A percentile compares a stretch with the other conserved stretches of the same genome.
Conservation (phyloP, 2,329 filamentous ascomycete genomes). For the Epichloe uncinata region DNA sequence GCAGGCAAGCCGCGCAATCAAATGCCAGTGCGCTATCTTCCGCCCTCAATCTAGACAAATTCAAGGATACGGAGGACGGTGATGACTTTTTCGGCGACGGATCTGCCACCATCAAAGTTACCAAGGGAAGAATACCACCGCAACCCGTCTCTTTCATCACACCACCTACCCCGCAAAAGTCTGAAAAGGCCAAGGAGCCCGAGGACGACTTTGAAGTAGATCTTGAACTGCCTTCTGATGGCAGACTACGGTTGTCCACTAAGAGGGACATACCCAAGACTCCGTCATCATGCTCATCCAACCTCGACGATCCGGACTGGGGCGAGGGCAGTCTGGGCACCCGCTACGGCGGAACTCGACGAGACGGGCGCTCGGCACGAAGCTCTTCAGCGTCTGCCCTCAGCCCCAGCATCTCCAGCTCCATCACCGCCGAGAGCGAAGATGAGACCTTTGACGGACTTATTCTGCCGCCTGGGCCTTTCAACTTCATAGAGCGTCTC, state of each 20-base stretch:
- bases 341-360: slow-evolving; percentile 72
- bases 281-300: slow-evolving; percentile 30
- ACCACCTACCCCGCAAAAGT: slow-evolving; percentile 40
- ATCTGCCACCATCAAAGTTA: slow-evolving; percentile 52
- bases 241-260: slow-evolving; percentile 51
- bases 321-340: slow-evolving; percentile 88
- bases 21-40: slow-evolving; percentile 25
- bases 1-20: too few relatives aligned
- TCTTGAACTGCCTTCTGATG: slow-evolving; percentile 55
- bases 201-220: slow-evolving; percentile 62
- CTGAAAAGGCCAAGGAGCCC: slow-evolving; percentile 18
- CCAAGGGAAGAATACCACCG: slow-evolving; percentile 41
- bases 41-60: slow-evolving; percentile 47
- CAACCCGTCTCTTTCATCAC: slow-evolving; percentile 41
- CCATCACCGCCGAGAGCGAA: slow-evolving; percentile 82
- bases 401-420: slow-evolving; percentile 87
- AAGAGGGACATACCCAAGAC: slow-evolving; percentile 49
- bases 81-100: slow-evolving; percentile 52
- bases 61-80: slow-evolving; percentile 49
- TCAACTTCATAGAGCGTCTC: slow-evolving; percentile 71
- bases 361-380: slow-evolving; percentile 65
- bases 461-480: slow-evolving; percentile 65
- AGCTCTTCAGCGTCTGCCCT: slow-evolving; percentile 81
- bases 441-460: slow-evolving; percentile 89
- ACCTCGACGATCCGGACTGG: slow-evolving; percentile 76